Evolutionary conservation across 2,329 filamentous ascomycete genomes (phyloP), one percentile per base, ranked within the genome.

Genomic region (Scleromitrula shiraiana): DNA sequence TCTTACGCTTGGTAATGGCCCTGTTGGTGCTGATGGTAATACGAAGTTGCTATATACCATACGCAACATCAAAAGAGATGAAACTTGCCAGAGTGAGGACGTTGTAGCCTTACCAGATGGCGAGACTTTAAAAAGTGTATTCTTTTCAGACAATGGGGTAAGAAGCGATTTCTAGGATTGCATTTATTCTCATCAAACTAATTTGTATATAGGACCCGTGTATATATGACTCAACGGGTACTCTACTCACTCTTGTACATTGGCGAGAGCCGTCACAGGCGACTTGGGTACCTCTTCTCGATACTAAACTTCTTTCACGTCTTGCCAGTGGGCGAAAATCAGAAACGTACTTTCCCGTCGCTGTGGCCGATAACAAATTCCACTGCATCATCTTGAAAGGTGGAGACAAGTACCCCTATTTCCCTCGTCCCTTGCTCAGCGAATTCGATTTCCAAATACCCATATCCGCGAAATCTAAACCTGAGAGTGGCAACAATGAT

Each of bases 301-400:
- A 98, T 67, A 98, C 94, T 0, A 88, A 77, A 50, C 79, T 85
- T 30, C 74, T 98, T 9, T 76, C 87, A 1, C 88, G 93, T 52
- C 77, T 96, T 3, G 85, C 87, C 0, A 82, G 80, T 2, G 93
- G 93, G 22, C 82, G 83, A 50, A 96, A 95, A 66, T 78, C 85
- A 55, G 93, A 98, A 68, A 79, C 75, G 0, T 98, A 98, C 71
- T 98, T 90, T 78, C 93, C 93, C 1, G 88, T 98, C 26, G 93
- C 93, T 1, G 90, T 97, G 1, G 88, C 91, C 2, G 82, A 90
- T 59, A 77, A 85, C 61, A 91, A 85, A 62, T 98, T 98, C 67
- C 91, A 97, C 73, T 98, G 94, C 70, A 96, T 98, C 68, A 97
- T 98, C 59, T 82, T 98, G 62, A 98, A 98, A 69, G 93, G 93